Conservation (phyloP, 257 asterid genomes). For the Cynanchum wilfordii region DNA sequence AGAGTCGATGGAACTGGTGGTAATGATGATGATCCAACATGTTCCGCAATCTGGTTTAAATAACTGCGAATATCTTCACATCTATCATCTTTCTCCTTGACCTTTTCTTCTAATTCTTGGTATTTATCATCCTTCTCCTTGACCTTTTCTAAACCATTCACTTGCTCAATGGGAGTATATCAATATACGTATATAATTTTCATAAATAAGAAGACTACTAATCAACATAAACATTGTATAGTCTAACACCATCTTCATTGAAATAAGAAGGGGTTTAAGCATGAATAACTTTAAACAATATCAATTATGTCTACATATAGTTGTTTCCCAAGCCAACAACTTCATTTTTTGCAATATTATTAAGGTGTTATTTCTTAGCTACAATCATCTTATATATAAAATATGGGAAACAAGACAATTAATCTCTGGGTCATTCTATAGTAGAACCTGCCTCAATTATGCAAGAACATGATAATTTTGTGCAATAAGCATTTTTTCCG, state of each 20-base stretch:
- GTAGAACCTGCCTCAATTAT: background rate
- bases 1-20: no score
- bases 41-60: no score
- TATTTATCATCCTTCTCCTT: no score
- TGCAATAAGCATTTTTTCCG: no score
- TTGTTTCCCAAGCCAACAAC: background rate
- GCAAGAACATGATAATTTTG: background rate
- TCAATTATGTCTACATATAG: no score
- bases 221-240: background rate
- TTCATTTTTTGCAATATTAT: background rate
- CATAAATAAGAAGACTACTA: background rate
- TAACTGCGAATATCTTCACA: no score
- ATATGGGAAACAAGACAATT: background rate
- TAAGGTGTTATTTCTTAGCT: background rate
- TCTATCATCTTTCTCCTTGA: no score
- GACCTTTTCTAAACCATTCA: no score
- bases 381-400: background rate
- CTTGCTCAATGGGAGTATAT: background rate
- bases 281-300: background rate
- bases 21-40: no score
- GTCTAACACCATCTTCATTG: background rate
- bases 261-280: background rate
- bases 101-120: no score
- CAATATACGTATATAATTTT: background rate
- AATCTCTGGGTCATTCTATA: no score